Percentiles rank a stretch among this genome's conserved stretches.
phyloP scores from a whole-genome alignment of 192 early-diverging fungal species.

The Mortierella claussenii region DNA sequence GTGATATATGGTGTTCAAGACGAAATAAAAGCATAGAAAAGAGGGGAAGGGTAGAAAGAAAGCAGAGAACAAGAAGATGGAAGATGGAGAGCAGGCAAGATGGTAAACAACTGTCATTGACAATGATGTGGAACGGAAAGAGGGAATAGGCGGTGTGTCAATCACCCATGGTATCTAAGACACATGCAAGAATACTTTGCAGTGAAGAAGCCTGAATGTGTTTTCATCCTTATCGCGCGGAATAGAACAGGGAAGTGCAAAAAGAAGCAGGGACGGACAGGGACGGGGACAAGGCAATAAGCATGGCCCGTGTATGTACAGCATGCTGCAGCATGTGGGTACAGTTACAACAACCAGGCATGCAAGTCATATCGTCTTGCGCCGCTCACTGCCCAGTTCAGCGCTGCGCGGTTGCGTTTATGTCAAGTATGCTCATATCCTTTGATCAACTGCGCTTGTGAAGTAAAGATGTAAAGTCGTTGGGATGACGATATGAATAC shows the following conservation, averaged over 20 bases:
- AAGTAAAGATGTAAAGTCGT: too few relatives aligned
- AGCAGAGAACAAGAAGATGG: constrained; percentile 1
- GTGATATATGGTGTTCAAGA: too few relatives aligned
- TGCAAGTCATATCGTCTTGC: too few relatives aligned
- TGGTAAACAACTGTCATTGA: not conserved
- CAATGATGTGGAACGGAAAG: constrained; percentile 9
- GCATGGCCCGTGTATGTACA: too few relatives aligned
- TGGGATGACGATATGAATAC: too few relatives aligned
- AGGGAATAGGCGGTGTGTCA: constrained; percentile 13
- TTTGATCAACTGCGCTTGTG: too few relatives aligned
- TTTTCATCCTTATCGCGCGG: constrained; percentile 12
- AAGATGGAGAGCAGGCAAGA: constrained; percentile 6
- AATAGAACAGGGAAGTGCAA: constrained; percentile 6
- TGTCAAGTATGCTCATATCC: too few relatives aligned
- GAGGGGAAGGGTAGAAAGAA: constrained; percentile 1
- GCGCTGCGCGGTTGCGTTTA: too few relatives aligned
- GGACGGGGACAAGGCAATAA: not conserved
- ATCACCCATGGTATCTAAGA: constrained; percentile 1
- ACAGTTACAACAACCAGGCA: too few relatives aligned
- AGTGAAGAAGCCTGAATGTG: not conserved
- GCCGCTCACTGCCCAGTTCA: too few relatives aligned
- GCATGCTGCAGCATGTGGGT: too few relatives aligned
- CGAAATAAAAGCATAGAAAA: too few relatives aligned
- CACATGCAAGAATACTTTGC: not conserved
- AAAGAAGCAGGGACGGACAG: not conserved